Evolutionary conservation across 2,329 filamentous ascomycete genomes (phyloP).

Genomic region (Pseudocercospora eumusae): DNA sequence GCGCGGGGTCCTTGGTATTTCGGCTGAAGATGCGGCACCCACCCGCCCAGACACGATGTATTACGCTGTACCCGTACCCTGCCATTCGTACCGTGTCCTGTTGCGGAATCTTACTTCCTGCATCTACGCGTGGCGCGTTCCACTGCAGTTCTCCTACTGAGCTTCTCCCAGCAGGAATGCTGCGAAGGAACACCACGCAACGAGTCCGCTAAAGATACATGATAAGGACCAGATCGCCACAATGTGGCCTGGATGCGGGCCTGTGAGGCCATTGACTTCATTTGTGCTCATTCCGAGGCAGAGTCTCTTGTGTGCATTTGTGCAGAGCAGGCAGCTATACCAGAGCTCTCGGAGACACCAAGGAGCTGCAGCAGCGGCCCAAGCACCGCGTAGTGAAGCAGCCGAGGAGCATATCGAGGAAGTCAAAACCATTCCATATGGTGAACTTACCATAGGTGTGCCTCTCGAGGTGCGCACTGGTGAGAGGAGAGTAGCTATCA

Average conservation of each 20-base stretch:
- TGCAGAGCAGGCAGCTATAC: slow-evolving; percentile 28
- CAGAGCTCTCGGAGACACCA: slow-evolving; percentile 24
- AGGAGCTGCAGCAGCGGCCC: slow-evolving; percentile 25
- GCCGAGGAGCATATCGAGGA: slow-evolving; percentile 23
- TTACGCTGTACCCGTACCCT: too few relatives aligned
- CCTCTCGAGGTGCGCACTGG: slow-evolving; percentile 75
- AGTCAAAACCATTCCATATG: slow-evolving; percentile 58
- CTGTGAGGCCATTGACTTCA: slow-evolving; percentile 30
- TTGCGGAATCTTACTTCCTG: slow-evolving; percentile 2
- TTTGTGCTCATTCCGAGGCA: slow-evolving; percentile 14
- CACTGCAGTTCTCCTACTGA: not conserved
- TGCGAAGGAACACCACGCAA: not conserved
- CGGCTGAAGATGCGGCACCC: not conserved
- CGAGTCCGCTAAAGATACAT: slow-evolving; percentile 15
- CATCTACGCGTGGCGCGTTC: slow-evolving; percentile 1
- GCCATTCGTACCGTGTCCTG: slow-evolving; percentile 5
- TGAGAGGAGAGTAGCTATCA: slow-evolving; percentile 81
- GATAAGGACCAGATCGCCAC: slow-evolving; percentile 30
- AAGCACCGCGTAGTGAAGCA: slow-evolving; percentile 9
- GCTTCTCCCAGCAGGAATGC: not conserved
- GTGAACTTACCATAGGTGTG: slow-evolving; percentile 72
- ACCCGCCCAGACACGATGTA: not conserved
- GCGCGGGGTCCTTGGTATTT: slow-evolving; percentile 5
- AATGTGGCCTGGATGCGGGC: slow-evolving; percentile 38
- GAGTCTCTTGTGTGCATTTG: slow-evolving; percentile 17